Conservation (phyloP, 2,329 filamentous ascomycete genomes). For the Blastomyces gilchristii region DNA sequence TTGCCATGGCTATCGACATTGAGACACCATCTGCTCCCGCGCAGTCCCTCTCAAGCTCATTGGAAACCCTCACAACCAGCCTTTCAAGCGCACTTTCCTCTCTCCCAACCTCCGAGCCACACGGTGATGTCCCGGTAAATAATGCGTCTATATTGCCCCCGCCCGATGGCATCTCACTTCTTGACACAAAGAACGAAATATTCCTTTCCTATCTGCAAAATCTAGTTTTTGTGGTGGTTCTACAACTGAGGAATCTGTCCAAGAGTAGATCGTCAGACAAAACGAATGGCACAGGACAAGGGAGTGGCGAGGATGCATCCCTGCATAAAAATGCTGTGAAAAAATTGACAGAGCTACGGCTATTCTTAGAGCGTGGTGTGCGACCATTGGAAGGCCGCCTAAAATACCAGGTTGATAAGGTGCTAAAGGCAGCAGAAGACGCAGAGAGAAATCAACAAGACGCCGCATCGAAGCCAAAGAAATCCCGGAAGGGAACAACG, state of each 20-base stretch:
- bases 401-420: conserved; percentile 93
- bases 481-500: conserved; percentile 21
- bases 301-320: conserved; percentile 23
- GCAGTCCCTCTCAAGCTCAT: conserved; percentile 20
- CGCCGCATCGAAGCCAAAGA: conserved; percentile 22
- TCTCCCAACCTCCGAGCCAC: conserved; percentile 22
- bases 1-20: neutral
- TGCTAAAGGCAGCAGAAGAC: conserved; percentile 69
- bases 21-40: neutral
- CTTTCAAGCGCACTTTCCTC: conserved; percentile 27
- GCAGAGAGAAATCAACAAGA: conserved; percentile 24
- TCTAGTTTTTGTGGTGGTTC: conserved; percentile 72
- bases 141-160: conserved; percentile 60
- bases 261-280: conserved; percentile 18
- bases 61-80: conserved; percentile 29
- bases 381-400: conserved; percentile 80
- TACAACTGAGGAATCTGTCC: conserved; percentile 58
- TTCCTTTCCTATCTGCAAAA: conserved; percentile 93
- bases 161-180: conserved; percentile 78
- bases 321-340: conserved; percentile 61
- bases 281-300: conserved; percentile 25
- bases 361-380: conserved; percentile 88
- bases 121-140: conserved; percentile 39
- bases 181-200: conserved; percentile 95
- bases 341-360: conserved; percentile 81